These are phyloP conservation scores for Lenwebbia sp. DNA, from an alignment of 345 rosid genomes.

Conservation along the genomic window DNA sequence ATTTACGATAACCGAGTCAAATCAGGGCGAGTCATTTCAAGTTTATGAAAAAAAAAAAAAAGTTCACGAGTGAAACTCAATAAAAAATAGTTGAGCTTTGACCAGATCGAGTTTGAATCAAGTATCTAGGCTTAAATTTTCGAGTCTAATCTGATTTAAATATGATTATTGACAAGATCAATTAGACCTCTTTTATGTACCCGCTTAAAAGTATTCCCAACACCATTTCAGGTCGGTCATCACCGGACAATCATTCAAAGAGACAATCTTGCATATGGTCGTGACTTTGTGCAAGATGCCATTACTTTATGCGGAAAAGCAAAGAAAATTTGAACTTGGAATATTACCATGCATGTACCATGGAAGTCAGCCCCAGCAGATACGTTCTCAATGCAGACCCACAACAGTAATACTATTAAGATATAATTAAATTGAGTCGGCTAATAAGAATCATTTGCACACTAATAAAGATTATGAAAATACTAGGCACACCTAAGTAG, in stretches of 20 bases:
- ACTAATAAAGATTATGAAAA: not conserved
- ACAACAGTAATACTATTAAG: not conserved
- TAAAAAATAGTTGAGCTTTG: not conserved
- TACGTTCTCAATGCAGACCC: not conserved
- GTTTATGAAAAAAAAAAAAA: not conserved
- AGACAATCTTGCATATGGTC: not conserved
- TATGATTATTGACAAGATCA: not conserved
- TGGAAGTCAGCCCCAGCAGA: not conserved
- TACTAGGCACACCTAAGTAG: not conserved
- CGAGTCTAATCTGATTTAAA: not conserved
- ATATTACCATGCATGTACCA: accelerated
- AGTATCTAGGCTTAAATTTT: not conserved
- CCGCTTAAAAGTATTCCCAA: accelerated
- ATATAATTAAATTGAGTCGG: not conserved
- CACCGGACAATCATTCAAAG: not conserved
- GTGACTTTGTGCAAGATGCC: not conserved
- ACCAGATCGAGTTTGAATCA: not conserved
- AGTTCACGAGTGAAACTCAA: not conserved
- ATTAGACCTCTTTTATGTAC: not conserved
- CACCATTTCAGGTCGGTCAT: not conserved
- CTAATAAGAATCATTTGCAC: not conserved
- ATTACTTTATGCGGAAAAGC: not conserved
- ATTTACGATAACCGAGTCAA: not conserved
- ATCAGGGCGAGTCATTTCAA: not conserved
- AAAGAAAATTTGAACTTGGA: not conserved